Evolutionary conservation across 1,284 basidiomycete genomes (phyloP).

Genomic region (Leccinum fallax): DNA sequence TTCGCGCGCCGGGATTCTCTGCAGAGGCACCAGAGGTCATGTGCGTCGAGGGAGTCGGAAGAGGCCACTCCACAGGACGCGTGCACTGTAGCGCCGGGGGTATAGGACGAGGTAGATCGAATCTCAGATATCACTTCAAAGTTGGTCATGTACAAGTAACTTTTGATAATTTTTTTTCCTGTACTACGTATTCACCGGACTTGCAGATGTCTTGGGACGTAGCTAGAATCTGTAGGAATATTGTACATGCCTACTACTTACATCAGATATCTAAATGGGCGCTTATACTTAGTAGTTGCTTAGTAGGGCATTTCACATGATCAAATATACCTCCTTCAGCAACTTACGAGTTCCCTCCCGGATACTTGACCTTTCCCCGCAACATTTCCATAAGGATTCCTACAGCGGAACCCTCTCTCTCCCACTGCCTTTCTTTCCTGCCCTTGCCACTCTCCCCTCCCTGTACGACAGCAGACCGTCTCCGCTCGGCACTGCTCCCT

Average conservation of each 20-base stretch:
- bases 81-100: background rate
- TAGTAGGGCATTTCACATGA: background rate
- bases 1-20: conserved; percentile 31
- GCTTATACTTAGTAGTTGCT: background rate
- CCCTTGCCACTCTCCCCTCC: conserved; percentile 27
- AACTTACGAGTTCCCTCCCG: conserved; percentile 21
- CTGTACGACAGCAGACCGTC: conserved; percentile 21
- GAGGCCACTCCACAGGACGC: background rate
- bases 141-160: background rate
- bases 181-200: background rate
- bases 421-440: conserved; percentile 32
- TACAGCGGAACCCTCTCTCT: conserved; percentile 33
- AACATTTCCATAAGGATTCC: conserved; percentile 33
- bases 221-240: no score
- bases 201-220: no score
- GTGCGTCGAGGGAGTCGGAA: conserved; percentile 1
- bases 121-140: background rate
- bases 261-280: background rate
- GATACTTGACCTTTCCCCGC: conserved; percentile 30
- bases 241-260: conserved; percentile 7
- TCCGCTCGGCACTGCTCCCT: conserved; percentile 15
- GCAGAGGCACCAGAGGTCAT: conserved; percentile 25
- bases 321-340: background rate
- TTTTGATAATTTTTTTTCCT: background rate
- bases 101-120: background rate